Conservation (phyloP, 305 asterid genomes). For the Withania somnifera region DNA sequence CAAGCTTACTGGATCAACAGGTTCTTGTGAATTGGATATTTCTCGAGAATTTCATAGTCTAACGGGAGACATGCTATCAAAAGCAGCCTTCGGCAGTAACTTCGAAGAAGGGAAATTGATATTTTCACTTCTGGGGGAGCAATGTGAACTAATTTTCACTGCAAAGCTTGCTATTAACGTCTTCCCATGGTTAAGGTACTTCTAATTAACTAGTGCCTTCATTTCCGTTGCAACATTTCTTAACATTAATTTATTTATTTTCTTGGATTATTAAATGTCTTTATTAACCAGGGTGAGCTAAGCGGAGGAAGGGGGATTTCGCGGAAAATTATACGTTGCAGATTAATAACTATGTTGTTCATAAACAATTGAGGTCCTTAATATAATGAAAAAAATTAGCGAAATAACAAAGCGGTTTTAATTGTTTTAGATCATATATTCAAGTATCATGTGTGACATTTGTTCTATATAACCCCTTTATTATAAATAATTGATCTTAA, state of each 20-base stretch:
- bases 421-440: no score
- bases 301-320: not conserved
- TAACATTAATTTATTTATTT: not conserved
- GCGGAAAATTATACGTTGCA: not conserved
- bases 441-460: not conserved
- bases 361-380: not conserved
- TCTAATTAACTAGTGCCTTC: not conserved
- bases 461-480: no score
- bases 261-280: no score
- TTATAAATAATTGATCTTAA: not conserved
- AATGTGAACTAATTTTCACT: slow-evolving; percentile 6
- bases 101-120: slow-evolving; percentile 21
- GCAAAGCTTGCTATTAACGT: slow-evolving; percentile 10
- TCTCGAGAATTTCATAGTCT: slow-evolving; percentile 20
- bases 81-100: slow-evolving; percentile 24
- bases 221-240: not conserved
- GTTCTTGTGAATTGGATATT: slow-evolving; percentile 18
- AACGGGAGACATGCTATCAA: slow-evolving; percentile 21
- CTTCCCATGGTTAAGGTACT: slow-evolving; percentile 18
- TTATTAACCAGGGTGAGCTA: not conserved
- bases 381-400: no score
- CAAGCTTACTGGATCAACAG: slow-evolving; percentile 1
- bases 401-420: not conserved
- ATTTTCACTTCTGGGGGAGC: slow-evolving; percentile 28
- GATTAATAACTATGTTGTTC: no score